Evolutionary conservation across 2,329 filamentous ascomycete genomes (phyloP), one percentile per base, ranked within the genome.

Genomic region (Anthostomella pinea): DNA sequence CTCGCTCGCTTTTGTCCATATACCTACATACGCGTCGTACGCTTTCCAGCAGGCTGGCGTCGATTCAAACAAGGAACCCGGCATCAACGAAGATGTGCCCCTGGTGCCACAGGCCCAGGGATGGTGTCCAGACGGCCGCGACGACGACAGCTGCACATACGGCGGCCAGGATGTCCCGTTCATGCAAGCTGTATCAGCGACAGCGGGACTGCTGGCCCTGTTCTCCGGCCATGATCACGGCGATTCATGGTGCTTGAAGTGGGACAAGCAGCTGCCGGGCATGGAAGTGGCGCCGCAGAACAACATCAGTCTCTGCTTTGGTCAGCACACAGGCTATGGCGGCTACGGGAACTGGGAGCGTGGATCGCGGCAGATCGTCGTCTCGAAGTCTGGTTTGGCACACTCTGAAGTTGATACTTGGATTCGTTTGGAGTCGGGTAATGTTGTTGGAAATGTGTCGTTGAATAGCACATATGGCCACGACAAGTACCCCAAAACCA

Each of bases 221-320:
- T 82, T 85, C 56, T 72, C 69, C 4, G 83, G 81, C 0, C 83
- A 87, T 44, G 80, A 85, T 46, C 83, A 87, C 41, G 75, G 75
- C 1, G 66, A 77, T 41, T 70, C 73, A 2, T 81, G 77, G 76
- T 81, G 75, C 48, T 70, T 64, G 37, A 67, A 64, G 39, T 75
- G 69, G 71, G 58, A 70, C 10, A 35, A 20, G 2, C 21, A 46
- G 8, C 51, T 62, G 1, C 46, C 47, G 7, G 52, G 43, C 5
- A 54, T 58, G 49, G 49, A 49, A 1, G 56, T 62, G 2, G 47
- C 56, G 9, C 51, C 54, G 2, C 59, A 52, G 58, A 72, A 62
- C 58, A 67, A 61, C 9, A 29, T 63, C 8, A 57, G 49, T 28
- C 48, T 75, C 8, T 75, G 72, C 48, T 85, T 82, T 51, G 79